phyloP scores from a whole-genome alignment of 139 green algal species.

The Nannochloris sp. region DNA sequence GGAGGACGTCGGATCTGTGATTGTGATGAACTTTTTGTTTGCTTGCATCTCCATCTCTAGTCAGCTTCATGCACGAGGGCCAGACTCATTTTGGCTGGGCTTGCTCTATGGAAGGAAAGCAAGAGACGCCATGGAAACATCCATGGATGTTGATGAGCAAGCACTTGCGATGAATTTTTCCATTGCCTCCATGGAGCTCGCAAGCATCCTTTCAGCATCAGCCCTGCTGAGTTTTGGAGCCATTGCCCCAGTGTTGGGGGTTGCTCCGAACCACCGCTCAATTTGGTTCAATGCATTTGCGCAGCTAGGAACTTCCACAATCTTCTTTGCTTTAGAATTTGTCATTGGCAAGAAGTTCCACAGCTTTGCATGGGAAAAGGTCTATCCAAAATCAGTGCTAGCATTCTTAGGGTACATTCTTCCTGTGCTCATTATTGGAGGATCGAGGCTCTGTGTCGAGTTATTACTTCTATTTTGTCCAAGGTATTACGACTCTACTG shows the following conservation, averaged over 20 bases:
- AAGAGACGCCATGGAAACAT: conserved; percentile 17
- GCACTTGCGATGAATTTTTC: conserved; percentile 10
- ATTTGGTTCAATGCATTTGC: conserved; percentile 29
- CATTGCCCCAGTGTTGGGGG: conserved; percentile 8
- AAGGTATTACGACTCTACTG: conserved; percentile 2
- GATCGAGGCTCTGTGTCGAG: conserved; percentile 13
- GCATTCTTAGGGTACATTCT: neutral
- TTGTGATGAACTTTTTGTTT: conserved; percentile 16
- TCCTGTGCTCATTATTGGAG: conserved; percentile 5
- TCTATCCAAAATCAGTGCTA: neutral
- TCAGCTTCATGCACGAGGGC: conserved; percentile 7
- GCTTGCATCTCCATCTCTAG: conserved; percentile 6
- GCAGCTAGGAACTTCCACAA: conserved; percentile 13
- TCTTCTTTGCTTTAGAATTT: conserved; percentile 18
- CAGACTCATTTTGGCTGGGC: conserved; percentile 9
- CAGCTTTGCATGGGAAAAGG: conserved; percentile 16
- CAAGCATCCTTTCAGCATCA: conserved; percentile 27
- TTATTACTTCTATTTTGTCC: conserved; percentile 25
- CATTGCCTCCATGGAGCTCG: conserved; percentile 13
- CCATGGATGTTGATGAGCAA: conserved; percentile 10
- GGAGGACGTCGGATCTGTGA: conserved; percentile 11
- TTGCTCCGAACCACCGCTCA: conserved; percentile 4
- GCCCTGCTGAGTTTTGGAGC: conserved; percentile 30
- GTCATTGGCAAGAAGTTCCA: conserved; percentile 18
- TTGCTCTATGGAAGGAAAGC: conserved; percentile 25